phyloP scores from a whole-genome alignment of 2,329 filamentous ascomycete species.

The Xylaria sp. region DNA sequence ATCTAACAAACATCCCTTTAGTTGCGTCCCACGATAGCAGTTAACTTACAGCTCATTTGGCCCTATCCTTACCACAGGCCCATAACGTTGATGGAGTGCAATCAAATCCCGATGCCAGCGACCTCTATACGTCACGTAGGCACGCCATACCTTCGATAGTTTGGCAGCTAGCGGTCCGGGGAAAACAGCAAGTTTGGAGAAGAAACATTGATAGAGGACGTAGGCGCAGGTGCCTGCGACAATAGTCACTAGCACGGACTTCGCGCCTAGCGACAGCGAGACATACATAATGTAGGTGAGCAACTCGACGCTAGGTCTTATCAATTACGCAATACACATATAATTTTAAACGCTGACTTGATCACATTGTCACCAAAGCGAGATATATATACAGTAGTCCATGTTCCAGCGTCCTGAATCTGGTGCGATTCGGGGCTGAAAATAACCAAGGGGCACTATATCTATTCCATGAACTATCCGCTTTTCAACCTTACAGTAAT shows the following conservation, averaged over 20 bases:
- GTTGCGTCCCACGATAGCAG: background rate
- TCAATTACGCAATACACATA: no score
- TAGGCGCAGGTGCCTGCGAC: conserved; percentile 4
- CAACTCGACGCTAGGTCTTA: background rate
- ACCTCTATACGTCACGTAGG: conserved; percentile 5
- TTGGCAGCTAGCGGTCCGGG: conserved; percentile 24
- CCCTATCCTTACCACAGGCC: conserved; percentile 24
- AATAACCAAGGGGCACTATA: background rate
- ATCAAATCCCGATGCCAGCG: conserved; percentile 16
- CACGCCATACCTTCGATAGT: conserved; percentile 16
- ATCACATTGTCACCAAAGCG: background rate
- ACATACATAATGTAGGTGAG: background rate
- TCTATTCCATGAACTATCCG: background rate
- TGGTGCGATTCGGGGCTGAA: background rate
- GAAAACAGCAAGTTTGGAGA: conserved; percentile 19
- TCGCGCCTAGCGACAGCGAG: background rate
- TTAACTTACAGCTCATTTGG: conserved; percentile 24
- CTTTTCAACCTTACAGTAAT: background rate
- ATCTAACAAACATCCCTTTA: background rate
- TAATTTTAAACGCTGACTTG: background rate
- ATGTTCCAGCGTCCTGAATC: no score
- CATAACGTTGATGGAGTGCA: conserved; percentile 14
- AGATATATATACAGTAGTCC: background rate
- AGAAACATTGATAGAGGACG: conserved; percentile 21
- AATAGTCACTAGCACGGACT: conserved; percentile 4